A percentile compares a stretch with the other conserved stretches of the same genome.
Evolutionary conservation across 2,329 filamentous ascomycete species (phyloP).

Genomic region (Cercospora sesami): DNA sequence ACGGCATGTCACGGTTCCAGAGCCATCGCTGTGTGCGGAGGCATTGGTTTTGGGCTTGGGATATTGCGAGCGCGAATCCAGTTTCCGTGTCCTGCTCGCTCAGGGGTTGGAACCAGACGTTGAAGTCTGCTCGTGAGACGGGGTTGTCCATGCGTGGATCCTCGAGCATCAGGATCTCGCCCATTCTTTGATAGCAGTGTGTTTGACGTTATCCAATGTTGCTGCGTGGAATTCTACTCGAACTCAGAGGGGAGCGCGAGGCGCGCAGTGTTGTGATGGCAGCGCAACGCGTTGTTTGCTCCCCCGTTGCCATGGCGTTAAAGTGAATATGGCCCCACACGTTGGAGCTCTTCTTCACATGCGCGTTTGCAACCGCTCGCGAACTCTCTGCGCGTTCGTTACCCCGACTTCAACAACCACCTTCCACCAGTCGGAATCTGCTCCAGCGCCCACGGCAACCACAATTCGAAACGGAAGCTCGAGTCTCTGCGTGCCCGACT

Average conservation of each 20-base stretch:
- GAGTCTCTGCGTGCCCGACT: background rate
- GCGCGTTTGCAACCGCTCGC: background rate
- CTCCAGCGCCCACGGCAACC: background rate
- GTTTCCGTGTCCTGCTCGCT: background rate
- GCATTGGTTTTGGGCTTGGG: background rate
- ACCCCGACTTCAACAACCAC: background rate
- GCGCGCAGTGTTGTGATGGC: background rate
- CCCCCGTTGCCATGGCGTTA: background rate
- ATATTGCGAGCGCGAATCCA: background rate
- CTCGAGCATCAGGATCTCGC: background rate
- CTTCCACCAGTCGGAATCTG: background rate
- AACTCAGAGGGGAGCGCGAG: background rate
- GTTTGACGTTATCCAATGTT: background rate
- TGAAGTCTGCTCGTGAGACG: background rate
- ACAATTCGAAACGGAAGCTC: background rate
- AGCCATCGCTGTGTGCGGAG: background rate
- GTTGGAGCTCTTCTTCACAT: background rate
- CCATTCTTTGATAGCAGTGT: background rate
- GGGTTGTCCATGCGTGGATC: background rate
- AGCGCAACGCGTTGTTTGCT: background rate
- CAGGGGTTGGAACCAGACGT: background rate
- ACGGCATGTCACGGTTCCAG: background rate
- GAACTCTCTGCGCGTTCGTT: background rate
- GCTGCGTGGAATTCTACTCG: background rate
- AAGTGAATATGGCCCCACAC: background rate